Evolutionary conservation across 2,329 filamentous ascomycete genomes (phyloP).

Genomic region (Fusarium liriodendri): DNA sequence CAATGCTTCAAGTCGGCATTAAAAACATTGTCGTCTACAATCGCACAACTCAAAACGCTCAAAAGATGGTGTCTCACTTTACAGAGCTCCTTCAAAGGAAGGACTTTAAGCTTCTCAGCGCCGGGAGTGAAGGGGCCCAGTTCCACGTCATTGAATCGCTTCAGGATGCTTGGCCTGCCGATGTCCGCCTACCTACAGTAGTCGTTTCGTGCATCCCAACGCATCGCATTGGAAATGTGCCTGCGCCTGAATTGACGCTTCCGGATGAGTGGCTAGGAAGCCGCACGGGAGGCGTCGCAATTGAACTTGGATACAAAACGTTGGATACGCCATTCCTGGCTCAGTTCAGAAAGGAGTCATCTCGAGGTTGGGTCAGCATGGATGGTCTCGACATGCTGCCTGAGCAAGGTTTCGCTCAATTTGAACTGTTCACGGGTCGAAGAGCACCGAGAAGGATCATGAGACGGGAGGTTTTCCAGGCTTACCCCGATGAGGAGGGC

Average conservation of each 20-base stretch:
- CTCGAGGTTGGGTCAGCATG: constrained; percentile 78
- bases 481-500: constrained; percentile 57
- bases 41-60: constrained; percentile 73
- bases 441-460: constrained; percentile 68
- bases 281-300: constrained; percentile 78
- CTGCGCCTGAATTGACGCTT: constrained; percentile 76
- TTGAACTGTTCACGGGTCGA: constrained; percentile 80
- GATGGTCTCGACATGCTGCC: constrained; percentile 81
- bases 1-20: constrained; percentile 81
- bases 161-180: constrained; percentile 72
- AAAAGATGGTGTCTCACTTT: constrained; percentile 76
- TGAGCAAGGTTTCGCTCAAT: constrained; percentile 84
- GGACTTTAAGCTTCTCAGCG: constrained; percentile 56
- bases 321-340: constrained; percentile 76
- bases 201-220: constrained; percentile 82
- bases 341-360: constrained; percentile 71
- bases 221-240: constrained; percentile 70
- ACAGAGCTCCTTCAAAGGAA: constrained; percentile 62
- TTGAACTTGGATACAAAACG: constrained; percentile 81
- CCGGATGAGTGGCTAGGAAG: constrained; percentile 77
- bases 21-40: constrained; percentile 82
- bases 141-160: constrained; percentile 70
- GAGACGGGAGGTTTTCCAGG: constrained; percentile 70
- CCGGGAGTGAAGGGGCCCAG: constrained; percentile 56
- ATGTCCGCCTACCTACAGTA: constrained; percentile 74